Conservation (phyloP, 768 basidiomycete genomes). For the Lactifluus volemus region DNA sequence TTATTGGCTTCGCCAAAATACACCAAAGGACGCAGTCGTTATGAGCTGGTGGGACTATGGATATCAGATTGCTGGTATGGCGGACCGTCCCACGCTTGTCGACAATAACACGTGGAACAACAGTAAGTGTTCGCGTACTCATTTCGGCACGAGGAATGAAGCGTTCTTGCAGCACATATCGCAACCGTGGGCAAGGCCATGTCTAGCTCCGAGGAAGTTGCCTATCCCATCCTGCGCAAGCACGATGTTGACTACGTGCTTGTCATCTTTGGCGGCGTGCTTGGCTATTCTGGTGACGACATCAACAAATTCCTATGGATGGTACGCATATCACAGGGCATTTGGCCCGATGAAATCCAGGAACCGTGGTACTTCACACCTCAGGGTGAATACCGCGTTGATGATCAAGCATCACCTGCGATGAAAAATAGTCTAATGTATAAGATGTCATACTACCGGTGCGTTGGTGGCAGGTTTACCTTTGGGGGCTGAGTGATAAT, state of each 20-base stretch:
- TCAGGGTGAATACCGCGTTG: slow-evolving; percentile 88
- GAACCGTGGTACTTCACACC: slow-evolving; percentile 92
- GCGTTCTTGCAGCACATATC: slow-evolving; percentile 63
- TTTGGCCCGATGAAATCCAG: slow-evolving; percentile 97
- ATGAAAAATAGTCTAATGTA: slow-evolving; percentile 99
- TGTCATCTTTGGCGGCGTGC: slow-evolving; percentile 91
- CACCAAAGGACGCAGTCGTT: slow-evolving; percentile 81
- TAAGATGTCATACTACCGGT: slow-evolving; percentile 98
- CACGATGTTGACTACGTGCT: slow-evolving; percentile 98
- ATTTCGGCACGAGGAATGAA: not conserved
- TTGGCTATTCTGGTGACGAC: slow-evolving; percentile 97
- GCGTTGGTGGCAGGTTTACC: slow-evolving; percentile 14
- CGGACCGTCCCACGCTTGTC: slow-evolving; percentile 89
- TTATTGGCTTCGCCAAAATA: slow-evolving; percentile 97
- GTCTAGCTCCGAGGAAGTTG: slow-evolving; percentile 88
- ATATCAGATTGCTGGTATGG: slow-evolving; percentile 99
- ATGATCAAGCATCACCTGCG: slow-evolving; percentile 69
- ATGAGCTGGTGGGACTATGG: slow-evolving; percentile 99
- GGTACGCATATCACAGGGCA: slow-evolving; percentile 89
- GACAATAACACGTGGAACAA: slow-evolving; percentile 99
- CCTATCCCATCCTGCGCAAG: slow-evolving; percentile 93
- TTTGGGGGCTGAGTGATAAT: not conserved
- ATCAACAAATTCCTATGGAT: slow-evolving; percentile 99
- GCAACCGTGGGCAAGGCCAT: slow-evolving; percentile 99
- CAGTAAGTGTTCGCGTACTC: slow-evolving; percentile 45